These are phyloP conservation scores for Dalbergia oliveri DNA, from an alignment of 306 rosid genomes.

Conservation along the genomic window DNA sequence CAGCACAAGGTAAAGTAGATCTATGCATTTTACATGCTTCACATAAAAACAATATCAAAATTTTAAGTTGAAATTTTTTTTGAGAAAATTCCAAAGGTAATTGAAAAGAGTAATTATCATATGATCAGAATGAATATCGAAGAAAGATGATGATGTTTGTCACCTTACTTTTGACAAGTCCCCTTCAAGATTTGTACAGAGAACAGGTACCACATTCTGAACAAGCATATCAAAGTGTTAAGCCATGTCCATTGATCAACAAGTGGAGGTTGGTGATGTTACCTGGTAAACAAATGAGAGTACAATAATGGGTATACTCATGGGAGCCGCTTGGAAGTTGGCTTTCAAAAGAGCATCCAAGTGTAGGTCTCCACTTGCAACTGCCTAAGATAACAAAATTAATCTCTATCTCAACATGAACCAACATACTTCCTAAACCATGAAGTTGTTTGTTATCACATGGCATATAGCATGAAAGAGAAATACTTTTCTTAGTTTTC, in stretches of 20 bases:
- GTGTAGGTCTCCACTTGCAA: slow-evolving; percentile 81
- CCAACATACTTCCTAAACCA: slow-evolving; percentile 8
- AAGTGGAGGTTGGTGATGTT: slow-evolving; percentile 40
- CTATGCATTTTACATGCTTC: too few relatives aligned
- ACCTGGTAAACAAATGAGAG: slow-evolving; percentile 95
- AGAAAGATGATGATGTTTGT: slow-evolving; percentile 46
- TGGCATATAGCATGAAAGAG: neutral
- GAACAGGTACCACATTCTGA: slow-evolving; percentile 90
- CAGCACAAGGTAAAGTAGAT: too few relatives aligned
- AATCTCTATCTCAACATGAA: slow-evolving; percentile 19
- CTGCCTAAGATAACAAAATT: slow-evolving; percentile 59
- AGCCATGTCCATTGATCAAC: slow-evolving; percentile 31
- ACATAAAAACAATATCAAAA: neutral
- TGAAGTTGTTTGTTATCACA: slow-evolving; percentile 1
- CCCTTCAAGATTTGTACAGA: slow-evolving; percentile 88
- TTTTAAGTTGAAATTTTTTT: neutral
- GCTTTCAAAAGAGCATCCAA: slow-evolving; percentile 79
- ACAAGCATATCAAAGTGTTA: slow-evolving; percentile 49
- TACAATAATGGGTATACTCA: slow-evolving; percentile 83
- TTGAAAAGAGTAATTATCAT: neutral
- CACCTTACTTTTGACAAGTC: slow-evolving; percentile 87
- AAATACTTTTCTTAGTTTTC: neutral
- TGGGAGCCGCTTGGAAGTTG: slow-evolving; percentile 84
- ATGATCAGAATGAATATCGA: neutral
- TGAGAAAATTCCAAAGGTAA: neutral